Conservation (phyloP, 2,329 filamentous ascomycete species). For the Colletotrichum sp. region DNA sequence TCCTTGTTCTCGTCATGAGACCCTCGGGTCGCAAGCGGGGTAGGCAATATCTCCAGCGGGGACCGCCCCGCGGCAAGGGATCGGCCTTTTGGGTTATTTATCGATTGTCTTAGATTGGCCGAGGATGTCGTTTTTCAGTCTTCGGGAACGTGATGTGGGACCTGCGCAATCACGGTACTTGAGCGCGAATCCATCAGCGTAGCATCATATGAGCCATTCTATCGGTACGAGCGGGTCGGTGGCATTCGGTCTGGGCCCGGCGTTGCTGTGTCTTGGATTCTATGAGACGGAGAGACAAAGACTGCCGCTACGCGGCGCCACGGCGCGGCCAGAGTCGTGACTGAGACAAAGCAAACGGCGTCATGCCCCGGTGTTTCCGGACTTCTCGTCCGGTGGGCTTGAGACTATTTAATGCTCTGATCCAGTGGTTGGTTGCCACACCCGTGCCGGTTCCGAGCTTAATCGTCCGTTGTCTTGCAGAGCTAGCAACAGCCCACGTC, state of each 20-base stretch:
- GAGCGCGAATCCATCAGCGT: background rate
- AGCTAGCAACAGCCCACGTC: background rate
- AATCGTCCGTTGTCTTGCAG: background rate
- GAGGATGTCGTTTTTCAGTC: background rate
- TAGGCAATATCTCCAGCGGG: conserved; percentile 12
- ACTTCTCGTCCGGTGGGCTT: background rate
- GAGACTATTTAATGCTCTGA: background rate
- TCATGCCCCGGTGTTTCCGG: background rate
- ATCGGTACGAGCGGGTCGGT: background rate
- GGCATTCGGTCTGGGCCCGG: background rate
- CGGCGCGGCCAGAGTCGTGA: background rate
- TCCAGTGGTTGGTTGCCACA: background rate
- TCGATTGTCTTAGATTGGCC: conserved; percentile 1
- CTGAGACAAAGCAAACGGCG: conserved; percentile 13
- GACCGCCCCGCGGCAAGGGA: background rate
- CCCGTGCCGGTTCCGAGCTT: background rate
- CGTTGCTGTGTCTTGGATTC: background rate
- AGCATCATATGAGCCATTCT: background rate
- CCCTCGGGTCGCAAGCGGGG: conserved; percentile 5
- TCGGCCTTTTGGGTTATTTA: background rate
- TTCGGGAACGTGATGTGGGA: background rate
- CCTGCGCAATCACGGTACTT: background rate
- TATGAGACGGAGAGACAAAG: background rate
- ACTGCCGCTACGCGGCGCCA: background rate
- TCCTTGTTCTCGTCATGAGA: conserved; percentile 11